These are phyloP conservation scores for Aspergillus thermomutatus DNA, from an alignment of 2,329 filamentous ascomycete species.

Conservation along the genomic window DNA sequence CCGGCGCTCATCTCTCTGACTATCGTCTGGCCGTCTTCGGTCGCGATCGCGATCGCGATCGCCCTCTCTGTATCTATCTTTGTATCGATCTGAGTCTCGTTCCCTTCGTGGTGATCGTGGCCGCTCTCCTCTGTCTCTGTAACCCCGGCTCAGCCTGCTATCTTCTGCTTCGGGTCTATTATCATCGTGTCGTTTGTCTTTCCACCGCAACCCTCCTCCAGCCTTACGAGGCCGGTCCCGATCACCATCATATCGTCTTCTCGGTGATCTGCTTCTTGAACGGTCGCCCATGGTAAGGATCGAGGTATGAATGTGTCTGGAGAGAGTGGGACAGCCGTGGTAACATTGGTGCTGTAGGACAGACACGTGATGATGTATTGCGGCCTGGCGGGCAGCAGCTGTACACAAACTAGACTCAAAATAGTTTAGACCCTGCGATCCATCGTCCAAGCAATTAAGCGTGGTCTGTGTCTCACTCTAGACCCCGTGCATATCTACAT, in stretches of 20 bases:
- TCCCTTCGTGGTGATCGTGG: conserved; percentile 36
- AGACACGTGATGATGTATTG: conserved; percentile 25
- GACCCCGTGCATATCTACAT: not conserved
- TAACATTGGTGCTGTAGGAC: conserved; percentile 12
- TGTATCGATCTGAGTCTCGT: conserved; percentile 28
- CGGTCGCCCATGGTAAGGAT: conserved; percentile 30
- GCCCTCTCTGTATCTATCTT: conserved; percentile 19
- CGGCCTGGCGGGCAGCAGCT: conserved; percentile 6
- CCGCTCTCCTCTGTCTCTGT: conserved; percentile 37
- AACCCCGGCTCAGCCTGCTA: conserved; percentile 52
- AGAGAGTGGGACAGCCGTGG: conserved; percentile 14
- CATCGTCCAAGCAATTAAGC: not conserved
- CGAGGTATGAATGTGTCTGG: conserved; percentile 10
- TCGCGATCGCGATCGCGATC: conserved; percentile 18
- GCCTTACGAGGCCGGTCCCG: conserved; percentile 40
- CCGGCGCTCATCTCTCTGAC: conserved; percentile 24
- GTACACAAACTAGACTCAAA: conserved; percentile 6
- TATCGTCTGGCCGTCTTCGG: conserved; percentile 22
- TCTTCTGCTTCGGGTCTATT: conserved; percentile 42
- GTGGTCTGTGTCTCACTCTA: not conserved
- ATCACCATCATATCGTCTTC: conserved; percentile 31
- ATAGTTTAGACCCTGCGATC: not conserved
- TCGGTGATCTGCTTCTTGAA: conserved; percentile 44
- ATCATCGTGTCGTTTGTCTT: conserved; percentile 48
- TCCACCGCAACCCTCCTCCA: conserved; percentile 46